Conservation (phyloP, 2,329 filamentous ascomycete species). For the Colletotrichum camelliae region DNA sequence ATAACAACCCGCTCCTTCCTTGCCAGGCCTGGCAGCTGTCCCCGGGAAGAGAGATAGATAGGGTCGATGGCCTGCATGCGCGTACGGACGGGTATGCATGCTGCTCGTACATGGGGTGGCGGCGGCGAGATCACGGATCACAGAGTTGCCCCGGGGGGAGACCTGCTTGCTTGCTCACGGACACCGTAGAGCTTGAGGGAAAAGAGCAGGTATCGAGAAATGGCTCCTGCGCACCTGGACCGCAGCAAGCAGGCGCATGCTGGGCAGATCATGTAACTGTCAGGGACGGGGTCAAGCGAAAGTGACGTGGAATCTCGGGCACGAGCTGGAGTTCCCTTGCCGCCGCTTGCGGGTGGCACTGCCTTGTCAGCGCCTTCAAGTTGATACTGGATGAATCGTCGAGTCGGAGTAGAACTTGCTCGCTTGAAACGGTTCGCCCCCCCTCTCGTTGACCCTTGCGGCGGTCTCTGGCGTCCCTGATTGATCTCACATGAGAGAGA, state of each 20-base stretch:
- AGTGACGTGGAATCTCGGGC: slow-evolving; percentile 9
- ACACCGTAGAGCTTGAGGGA: neutral
- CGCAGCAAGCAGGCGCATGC: slow-evolving; percentile 13
- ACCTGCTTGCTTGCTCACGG: neutral
- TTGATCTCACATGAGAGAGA: slow-evolving; percentile 10
- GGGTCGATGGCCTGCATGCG: slow-evolving; percentile 19
- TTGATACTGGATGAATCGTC: slow-evolving; percentile 9
- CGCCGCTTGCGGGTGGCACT: neutral
- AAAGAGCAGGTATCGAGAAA: slow-evolving; percentile 18
- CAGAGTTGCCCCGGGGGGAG: slow-evolving; percentile 4
- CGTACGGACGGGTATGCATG: slow-evolving; percentile 19
- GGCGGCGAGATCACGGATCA: slow-evolving; percentile 21
- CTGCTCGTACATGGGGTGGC: slow-evolving; percentile 20
- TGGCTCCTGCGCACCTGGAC: slow-evolving; percentile 20
- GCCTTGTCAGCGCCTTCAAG: neutral
- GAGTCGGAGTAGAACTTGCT: neutral
- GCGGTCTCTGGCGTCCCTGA: slow-evolving; percentile 1
- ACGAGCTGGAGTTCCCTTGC: neutral
- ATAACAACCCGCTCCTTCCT: slow-evolving; percentile 3
- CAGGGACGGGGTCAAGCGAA: slow-evolving; percentile 17
- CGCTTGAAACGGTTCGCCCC: slow-evolving; percentile 12
- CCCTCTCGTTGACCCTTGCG: neutral
- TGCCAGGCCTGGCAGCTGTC: neutral
- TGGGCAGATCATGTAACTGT: slow-evolving; percentile 18
- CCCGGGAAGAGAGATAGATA: neutral